These are phyloP conservation scores for Xylariaceae sp. DNA, from an alignment of 2,329 filamentous ascomycete species.

Conservation along the genomic window DNA sequence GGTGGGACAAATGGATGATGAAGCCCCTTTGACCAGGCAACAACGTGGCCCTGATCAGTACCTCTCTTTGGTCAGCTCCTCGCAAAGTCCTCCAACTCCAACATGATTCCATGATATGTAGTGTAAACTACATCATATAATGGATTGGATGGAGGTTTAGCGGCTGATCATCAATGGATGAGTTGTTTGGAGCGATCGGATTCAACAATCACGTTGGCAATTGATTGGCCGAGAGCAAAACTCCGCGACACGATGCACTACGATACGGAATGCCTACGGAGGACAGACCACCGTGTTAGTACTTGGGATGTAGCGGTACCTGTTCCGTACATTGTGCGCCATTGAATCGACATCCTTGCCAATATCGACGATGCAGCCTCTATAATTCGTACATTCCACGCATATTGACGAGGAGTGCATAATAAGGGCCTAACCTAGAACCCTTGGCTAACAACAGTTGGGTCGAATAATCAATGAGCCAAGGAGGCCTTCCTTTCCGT, in stretches of 20 bases:
- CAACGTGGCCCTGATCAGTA: no score
- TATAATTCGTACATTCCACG: background rate
- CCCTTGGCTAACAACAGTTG: constrained; percentile 10
- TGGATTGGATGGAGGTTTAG: background rate
- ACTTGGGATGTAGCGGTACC: no score
- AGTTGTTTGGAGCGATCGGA: constrained; percentile 7
- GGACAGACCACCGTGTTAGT: no score
- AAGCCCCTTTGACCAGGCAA: no score
- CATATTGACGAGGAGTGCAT: background rate
- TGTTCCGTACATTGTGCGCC: no score
- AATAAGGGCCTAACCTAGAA: background rate
- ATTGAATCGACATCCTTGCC: background rate
- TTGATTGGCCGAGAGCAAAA: constrained; percentile 28
- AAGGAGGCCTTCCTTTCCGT: constrained; percentile 19
- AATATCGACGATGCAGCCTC: background rate
- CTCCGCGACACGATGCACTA: constrained; percentile 11
- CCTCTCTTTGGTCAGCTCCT: no score
- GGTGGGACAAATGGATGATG: no score
- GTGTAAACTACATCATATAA: no score
- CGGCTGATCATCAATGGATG: background rate
- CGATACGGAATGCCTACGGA: no score
- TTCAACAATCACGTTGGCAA: constrained; percentile 25
- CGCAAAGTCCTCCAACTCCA: no score
- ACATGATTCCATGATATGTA: no score
- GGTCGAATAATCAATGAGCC: constrained; percentile 11